phyloP scores from a whole-genome alignment of 1,284 basidiomycete species.

The Cerioporus squamosus region DNA sequence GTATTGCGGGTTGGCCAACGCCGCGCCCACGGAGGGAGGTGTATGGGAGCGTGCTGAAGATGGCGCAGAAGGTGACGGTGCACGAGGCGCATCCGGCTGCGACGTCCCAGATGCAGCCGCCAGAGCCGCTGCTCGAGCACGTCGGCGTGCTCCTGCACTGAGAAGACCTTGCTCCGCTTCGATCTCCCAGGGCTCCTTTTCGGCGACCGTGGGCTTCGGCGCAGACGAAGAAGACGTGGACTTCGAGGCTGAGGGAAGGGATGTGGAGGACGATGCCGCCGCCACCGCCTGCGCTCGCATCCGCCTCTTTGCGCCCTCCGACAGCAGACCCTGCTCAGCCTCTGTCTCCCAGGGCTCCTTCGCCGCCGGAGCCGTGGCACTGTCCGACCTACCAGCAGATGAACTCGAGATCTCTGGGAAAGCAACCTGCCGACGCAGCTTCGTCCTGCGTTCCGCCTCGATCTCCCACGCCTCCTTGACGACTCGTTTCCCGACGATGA shows the following conservation, averaged over 20 bases:
- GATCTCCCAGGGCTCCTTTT: conserved; percentile 77
- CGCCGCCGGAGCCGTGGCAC: conserved; percentile 5
- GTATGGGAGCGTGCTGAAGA: conserved; percentile 18
- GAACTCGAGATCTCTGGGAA: not conserved
- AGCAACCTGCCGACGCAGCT: conserved; percentile 27
- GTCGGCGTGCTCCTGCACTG: conserved; percentile 70
- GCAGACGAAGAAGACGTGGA: conserved; percentile 21
- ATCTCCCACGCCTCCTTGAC: conserved; percentile 78
- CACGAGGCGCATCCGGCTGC: not conserved
- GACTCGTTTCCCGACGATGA: conserved; percentile 71
- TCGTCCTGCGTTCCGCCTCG: conserved; percentile 62
- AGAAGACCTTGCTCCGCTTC: conserved; percentile 74
- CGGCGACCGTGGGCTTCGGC: conserved; percentile 36
- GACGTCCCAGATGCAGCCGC: conserved; percentile 23
- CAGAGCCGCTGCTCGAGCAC: conserved; percentile 60
- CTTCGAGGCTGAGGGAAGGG: not conserved
- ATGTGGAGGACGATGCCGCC: conserved; percentile 13
- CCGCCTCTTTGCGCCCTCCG: conserved; percentile 39
- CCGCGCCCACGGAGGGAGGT: conserved; percentile 30
- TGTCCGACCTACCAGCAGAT: not conserved
- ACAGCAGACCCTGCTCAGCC: conserved; percentile 39
- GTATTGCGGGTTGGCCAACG: conserved; percentile 58
- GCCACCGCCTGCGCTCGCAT: conserved; percentile 28
- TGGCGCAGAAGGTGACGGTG: conserved; percentile 6
- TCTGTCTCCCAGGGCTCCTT: conserved; percentile 44